phyloP scores from a whole-genome alignment of 2,329 filamentous ascomycete species.

The Cordyceps fumosorosea region DNA sequence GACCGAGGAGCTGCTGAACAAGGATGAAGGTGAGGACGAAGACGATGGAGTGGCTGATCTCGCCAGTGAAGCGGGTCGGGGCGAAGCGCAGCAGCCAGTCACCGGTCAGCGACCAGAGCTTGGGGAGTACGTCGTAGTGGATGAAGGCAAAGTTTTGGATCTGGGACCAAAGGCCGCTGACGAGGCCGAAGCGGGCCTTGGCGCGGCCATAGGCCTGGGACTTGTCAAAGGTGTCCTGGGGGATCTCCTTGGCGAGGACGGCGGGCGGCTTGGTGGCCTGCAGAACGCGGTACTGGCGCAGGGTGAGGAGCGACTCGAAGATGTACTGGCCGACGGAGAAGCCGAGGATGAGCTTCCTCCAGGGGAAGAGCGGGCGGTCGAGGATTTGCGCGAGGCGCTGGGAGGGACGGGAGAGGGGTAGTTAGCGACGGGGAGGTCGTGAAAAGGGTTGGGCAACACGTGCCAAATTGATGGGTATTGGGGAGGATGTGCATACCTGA shows the following conservation, averaged over 20 bases:
- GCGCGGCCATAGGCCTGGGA: conserved; percentile 93
- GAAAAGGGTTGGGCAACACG: background rate
- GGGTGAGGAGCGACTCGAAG: conserved; percentile 81
- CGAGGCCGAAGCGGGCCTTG: conserved; percentile 83
- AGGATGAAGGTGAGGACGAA: conserved; percentile 86
- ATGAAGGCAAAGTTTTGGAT: conserved; percentile 85
- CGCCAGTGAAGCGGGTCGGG: conserved; percentile 74
- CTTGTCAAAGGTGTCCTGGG: conserved; percentile 87
- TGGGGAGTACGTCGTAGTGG: conserved; percentile 83
- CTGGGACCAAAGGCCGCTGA: conserved; percentile 77
- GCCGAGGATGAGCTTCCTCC: conserved; percentile 92
- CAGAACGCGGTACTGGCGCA: conserved; percentile 84
- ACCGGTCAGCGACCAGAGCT: conserved; percentile 81
- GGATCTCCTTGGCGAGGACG: conserved; percentile 81
- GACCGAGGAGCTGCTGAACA: conserved; percentile 68
- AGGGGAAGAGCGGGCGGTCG: conserved; percentile 88
- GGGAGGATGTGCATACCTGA: conserved; percentile 28
- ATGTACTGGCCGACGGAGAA: conserved; percentile 90
- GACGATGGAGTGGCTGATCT: conserved; percentile 87
- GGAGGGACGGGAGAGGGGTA: background rate
- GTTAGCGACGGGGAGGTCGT: background rate
- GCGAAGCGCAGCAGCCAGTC: conserved; percentile 65
- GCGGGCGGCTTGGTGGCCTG: conserved; percentile 74
- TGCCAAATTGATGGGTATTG: background rate
- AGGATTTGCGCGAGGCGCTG: conserved; percentile 75